Base-by-base conservation (phyloP, 2,329 filamentous ascomycete genomes). In the Colletotrichum shisoi region DNA sequence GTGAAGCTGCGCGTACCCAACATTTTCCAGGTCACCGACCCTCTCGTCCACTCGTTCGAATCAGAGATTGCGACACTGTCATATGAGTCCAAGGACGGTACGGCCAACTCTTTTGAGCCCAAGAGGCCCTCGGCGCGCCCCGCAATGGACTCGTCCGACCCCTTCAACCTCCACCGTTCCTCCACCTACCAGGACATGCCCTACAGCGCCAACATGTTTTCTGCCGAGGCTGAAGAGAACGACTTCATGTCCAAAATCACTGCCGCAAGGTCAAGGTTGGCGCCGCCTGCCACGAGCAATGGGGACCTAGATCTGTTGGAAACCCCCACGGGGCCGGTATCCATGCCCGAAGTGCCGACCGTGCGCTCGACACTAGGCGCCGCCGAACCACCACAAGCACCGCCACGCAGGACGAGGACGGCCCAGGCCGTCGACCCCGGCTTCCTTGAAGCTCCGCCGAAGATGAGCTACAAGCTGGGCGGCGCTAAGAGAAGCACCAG, bases 1-100 rank as follows among this genome's bases (percentile, higher is more conserved):
- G 90, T 93, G 51, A 89, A 89, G 71, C 85, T 98, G 62, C 89
- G 91, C 63, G 88, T 95, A 11, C 86, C 89, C 31, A 97, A 96
- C 73, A 91, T 97, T 69, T 99, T 97, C 80, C 93, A 89, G 75
- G 80, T 91, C 72, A 92, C 85, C 68, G 85, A 87, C 21, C 69
- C 75, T 8, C 75, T 88, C 42, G 71, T 84, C 40, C 82, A 82
- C 45, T 79, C 79, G 57, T 82, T 87, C 62, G 81, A 83, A 57
- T 74, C 73, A 12, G 79, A 80, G 4, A 67, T 68, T 59, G 71
- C 75, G 74, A 67, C 73, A 67, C 51, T 74, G 40, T 70, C 72
- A 19, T 70, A 71, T n/a, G 80, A 81, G 57, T 75, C 75, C 46
- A 80, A 77, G 69, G 79, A 81, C 49, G 77, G 72, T 49, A 71